These are phyloP conservation scores for Debaryomycetaceae sp. DNA, from an alignment of 1,139 yeast species.

Conservation along the genomic window DNA sequence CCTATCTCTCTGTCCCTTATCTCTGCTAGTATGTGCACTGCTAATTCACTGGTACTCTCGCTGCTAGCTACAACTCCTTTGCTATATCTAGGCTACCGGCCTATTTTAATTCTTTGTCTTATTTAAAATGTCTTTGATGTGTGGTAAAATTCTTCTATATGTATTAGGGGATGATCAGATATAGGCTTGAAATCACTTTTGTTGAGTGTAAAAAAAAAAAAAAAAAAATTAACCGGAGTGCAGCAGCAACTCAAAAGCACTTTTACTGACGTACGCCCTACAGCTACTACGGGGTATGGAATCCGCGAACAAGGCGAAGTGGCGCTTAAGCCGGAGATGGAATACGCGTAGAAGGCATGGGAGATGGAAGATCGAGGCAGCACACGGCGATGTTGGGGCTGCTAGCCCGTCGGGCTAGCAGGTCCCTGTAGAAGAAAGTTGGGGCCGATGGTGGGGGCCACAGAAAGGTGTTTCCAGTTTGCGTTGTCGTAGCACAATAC, in stretches of 20 bases:
- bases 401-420: too few species aligned
- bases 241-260: not conserved
- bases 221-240: conserved; percentile 1
- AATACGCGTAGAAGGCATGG: too few species aligned
- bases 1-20: not conserved
- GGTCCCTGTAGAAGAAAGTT: too few species aligned
- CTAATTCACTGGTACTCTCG: not conserved
- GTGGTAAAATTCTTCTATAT: not conserved
- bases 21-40: not conserved
- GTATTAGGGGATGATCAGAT: not conserved
- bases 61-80: not conserved
- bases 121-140: not conserved
- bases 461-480: too few species aligned
- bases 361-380: too few species aligned
- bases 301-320: not conserved
- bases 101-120: not conserved
- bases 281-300: not conserved
- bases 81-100: not conserved
- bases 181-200: not conserved
- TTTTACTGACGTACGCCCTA: not conserved
- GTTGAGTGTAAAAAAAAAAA: conserved; percentile 4
- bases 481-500: too few species aligned
- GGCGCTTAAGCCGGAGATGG: not conserved
- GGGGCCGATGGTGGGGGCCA: too few species aligned
- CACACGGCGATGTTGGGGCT: too few species aligned